phyloP scores from a whole-genome alignment of 768 basidiomycete species.

The Strobilomyces dryophilus region DNA sequence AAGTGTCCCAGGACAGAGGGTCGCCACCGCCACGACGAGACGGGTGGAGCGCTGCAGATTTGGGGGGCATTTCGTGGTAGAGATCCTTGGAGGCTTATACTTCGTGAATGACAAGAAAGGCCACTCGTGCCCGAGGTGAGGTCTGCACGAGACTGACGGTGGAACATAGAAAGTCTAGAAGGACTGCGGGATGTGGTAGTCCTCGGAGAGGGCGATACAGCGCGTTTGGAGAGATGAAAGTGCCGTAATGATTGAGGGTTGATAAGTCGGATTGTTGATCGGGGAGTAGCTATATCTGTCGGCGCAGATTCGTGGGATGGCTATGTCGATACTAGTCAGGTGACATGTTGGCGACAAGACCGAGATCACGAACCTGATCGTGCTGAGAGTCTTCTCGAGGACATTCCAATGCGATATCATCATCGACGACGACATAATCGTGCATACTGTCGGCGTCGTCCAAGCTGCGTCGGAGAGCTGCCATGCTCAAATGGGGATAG shows the following conservation, averaged over 20 bases:
- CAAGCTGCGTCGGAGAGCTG: constrained; percentile 23
- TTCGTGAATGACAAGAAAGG: constrained; percentile 41
- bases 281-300: constrained; percentile 26
- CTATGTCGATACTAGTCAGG: constrained; percentile 20
- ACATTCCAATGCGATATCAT: constrained; percentile 26
- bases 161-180: constrained; percentile 44
- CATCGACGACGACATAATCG: constrained; percentile 41
- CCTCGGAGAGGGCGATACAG: constrained; percentile 38
- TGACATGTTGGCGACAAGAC: constrained; percentile 18
- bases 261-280: constrained; percentile 34
- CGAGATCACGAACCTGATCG: constrained; percentile 26
- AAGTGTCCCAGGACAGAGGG: constrained; percentile 66
- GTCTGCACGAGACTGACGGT: constrained; percentile 28
- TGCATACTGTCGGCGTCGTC: constrained; percentile 35
- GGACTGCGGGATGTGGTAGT: constrained; percentile 32
- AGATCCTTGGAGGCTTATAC: constrained; percentile 47
- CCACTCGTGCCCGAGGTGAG: constrained; percentile 26
- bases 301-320: constrained; percentile 19
- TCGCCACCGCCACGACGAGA: constrained; percentile 47
- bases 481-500: constrained; percentile 34
- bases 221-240: constrained; percentile 40
- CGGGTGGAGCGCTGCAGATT: constrained; percentile 6
- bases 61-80: constrained; percentile 18
- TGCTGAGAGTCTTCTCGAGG: constrained; percentile 11
- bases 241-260: constrained; percentile 39